phyloP scores from a whole-genome alignment of 2,329 filamentous ascomycete species.

The Arthrobotrys sinensis region DNA sequence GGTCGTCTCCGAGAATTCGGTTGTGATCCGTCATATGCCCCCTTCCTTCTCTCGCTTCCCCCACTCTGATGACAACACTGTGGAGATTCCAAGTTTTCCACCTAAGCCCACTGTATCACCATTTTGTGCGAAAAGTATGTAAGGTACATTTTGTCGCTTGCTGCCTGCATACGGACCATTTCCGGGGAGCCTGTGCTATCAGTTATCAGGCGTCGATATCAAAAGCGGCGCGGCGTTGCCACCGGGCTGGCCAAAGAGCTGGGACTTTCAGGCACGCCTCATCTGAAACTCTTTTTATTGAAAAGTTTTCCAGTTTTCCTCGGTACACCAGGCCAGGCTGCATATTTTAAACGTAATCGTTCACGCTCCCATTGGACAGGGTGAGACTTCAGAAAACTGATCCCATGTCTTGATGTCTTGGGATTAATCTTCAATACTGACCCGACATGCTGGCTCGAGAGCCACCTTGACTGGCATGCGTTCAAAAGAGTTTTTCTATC shows the following conservation, averaged over 20 bases:
- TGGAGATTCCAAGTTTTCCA: slow-evolving; percentile 36
- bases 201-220: slow-evolving; percentile 25
- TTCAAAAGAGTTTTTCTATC: slow-evolving; percentile 9
- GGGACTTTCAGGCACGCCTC: slow-evolving; percentile 42
- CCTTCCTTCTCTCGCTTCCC: slow-evolving; percentile 25
- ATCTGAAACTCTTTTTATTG: slow-evolving; percentile 38
- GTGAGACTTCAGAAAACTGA: slow-evolving; percentile 29
- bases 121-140: slow-evolving; percentile 42
- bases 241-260: slow-evolving; percentile 22
- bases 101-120: slow-evolving; percentile 32
- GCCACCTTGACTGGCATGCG: slow-evolving; percentile 24
- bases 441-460: slow-evolving; percentile 28
- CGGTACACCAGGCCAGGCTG: slow-evolving; percentile 31
- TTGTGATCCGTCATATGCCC: slow-evolving; percentile 51
- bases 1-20: slow-evolving; percentile 59
- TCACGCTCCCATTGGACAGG: slow-evolving; percentile 37
- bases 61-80: slow-evolving; percentile 35
- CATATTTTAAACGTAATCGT: slow-evolving; percentile 55
- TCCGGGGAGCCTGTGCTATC: slow-evolving; percentile 40
- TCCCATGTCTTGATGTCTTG: slow-evolving; percentile 37
- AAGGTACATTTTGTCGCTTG: slow-evolving; percentile 46
- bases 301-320: slow-evolving; percentile 19
- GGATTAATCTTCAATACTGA: slow-evolving; percentile 18
- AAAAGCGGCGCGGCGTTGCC: slow-evolving; percentile 16
- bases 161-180: slow-evolving; percentile 33